Evolutionary conservation across 2,329 filamentous ascomycete genomes (phyloP).

Genomic region (Didymella pinodella): DNA sequence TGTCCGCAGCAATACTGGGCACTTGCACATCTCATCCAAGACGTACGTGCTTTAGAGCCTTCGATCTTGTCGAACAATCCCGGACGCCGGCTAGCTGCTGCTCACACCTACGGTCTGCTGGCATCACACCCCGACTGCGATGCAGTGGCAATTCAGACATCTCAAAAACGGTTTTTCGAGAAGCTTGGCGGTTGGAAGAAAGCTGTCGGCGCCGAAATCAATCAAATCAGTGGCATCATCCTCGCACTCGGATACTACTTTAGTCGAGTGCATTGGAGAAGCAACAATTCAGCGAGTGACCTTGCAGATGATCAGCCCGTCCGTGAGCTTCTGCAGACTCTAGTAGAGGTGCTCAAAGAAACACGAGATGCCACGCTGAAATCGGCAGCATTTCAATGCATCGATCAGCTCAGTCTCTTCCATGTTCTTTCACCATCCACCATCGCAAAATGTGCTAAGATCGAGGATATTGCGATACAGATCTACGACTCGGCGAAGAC

Average conservation of each 20-base stretch:
- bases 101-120: slow-evolving; percentile 78
- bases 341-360: slow-evolving; percentile 62
- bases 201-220: slow-evolving; percentile 66
- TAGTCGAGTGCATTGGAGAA: slow-evolving; percentile 65
- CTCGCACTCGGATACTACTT: slow-evolving; percentile 65
- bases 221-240: slow-evolving; percentile 68
- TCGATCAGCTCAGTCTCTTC: slow-evolving; percentile 70
- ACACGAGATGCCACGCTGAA: slow-evolving; percentile 65
- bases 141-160: slow-evolving; percentile 52
- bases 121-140: slow-evolving; percentile 66
- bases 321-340: slow-evolving; percentile 53
- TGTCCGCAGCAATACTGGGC: slow-evolving; percentile 58
- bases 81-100: slow-evolving; percentile 70
- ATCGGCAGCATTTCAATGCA: slow-evolving; percentile 64
- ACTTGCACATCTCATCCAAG: slow-evolving; percentile 40
- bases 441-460: slow-evolving; percentile 46
- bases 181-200: slow-evolving; percentile 62
- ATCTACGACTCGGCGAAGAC: slow-evolving; percentile 76
- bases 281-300: slow-evolving; percentile 22
- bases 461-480: slow-evolving; percentile 65
- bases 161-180: slow-evolving; percentile 57
- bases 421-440: slow-evolving; percentile 58
- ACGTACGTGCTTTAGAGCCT: slow-evolving; percentile 61
- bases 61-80: slow-evolving; percentile 76
- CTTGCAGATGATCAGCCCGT: slow-evolving; percentile 48